Percentiles rank a stretch among this genome's conserved stretches.
Evolutionary conservation across 495 filamentous ascomycete genomes (phyloP).

Genomic region (Neurospora sp.): DNA sequence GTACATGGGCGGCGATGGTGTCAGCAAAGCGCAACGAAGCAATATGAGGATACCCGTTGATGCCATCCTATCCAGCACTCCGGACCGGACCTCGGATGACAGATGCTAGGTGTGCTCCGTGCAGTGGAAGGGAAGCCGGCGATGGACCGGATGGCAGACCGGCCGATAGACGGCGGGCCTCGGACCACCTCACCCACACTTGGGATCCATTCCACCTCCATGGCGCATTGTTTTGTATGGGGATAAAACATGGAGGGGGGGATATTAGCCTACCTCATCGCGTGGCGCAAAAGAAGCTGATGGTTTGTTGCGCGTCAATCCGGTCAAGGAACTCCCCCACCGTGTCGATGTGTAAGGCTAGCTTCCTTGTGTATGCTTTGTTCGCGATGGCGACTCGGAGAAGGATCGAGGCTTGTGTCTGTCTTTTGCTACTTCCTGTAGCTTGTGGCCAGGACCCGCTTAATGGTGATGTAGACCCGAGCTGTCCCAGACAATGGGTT

Average conservation of each 20-base stretch:
- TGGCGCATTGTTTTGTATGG: background rate
- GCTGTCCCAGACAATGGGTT: background rate
- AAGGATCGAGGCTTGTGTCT: slow-evolving; percentile 1
- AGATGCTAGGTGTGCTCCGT: background rate
- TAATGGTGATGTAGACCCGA: background rate
- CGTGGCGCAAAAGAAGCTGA: slow-evolving; percentile 3
- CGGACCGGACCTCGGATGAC: background rate
- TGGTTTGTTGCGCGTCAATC: slow-evolving; percentile 8
- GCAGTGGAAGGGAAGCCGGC: background rate
- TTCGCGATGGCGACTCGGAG: slow-evolving; percentile 1
- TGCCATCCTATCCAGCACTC: background rate
- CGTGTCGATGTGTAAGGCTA: background rate
- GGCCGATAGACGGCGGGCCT: background rate
- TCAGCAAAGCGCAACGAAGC: slow-evolving; percentile 12
- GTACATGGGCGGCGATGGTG: slow-evolving; percentile 9
- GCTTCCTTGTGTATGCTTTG: slow-evolving; percentile 4
- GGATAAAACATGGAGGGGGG: background rate
- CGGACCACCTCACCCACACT: background rate
- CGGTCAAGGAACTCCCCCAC: background rate
- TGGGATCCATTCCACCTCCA: background rate
- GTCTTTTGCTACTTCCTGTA: slow-evolving; percentile 10
- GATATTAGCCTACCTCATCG: slow-evolving; percentile 19
- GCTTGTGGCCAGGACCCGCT: slow-evolving; percentile 17
- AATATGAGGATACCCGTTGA: background rate
- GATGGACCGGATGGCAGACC: background rate